Conservation (phyloP, 2,329 filamentous ascomycete genomes). For the Aspergillus sp. region DNA sequence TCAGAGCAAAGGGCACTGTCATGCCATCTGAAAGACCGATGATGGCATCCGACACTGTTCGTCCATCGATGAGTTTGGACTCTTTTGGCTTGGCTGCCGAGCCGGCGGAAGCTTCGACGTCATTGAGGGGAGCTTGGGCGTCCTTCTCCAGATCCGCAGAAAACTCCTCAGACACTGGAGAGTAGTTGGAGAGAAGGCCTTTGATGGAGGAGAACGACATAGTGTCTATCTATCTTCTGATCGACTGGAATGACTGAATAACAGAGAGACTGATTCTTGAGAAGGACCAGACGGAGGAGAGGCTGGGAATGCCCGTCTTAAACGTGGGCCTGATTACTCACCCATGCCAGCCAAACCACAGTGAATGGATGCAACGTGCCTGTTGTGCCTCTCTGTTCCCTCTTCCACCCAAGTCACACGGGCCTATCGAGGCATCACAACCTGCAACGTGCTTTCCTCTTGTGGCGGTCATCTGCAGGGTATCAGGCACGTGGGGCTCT, state of each 20-base stretch:
- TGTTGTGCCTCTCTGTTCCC: too few species aligned
- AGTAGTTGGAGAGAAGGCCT: slow-evolving; percentile 26
- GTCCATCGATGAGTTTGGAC: slow-evolving; percentile 28
- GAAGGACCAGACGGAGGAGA: too few species aligned
- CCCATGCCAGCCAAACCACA: too few species aligned
- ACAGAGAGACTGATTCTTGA: background rate
- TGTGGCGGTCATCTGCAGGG: too few species aligned
- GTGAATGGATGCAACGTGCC: too few species aligned
- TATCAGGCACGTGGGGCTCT: too few species aligned
- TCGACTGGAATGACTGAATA: background rate
- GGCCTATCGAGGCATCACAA: too few species aligned
- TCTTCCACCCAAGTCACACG: too few species aligned
- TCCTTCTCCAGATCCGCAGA: slow-evolving; percentile 26
- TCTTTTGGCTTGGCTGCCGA: slow-evolving; percentile 10
- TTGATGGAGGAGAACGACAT: slow-evolving; percentile 29
- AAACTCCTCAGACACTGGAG: slow-evolving; percentile 12
- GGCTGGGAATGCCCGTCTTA: too few species aligned
- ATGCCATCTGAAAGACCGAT: slow-evolving; percentile 75
- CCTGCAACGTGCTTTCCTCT: too few species aligned
- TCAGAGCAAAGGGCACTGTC: slow-evolving; percentile 75
- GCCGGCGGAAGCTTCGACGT: slow-evolving; percentile 10
- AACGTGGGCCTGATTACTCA: too few species aligned
- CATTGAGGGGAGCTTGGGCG: slow-evolving; percentile 11
- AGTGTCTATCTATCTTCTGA: background rate
- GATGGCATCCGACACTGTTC: slow-evolving; percentile 55